Evolutionary conservation across 1,284 basidiomycete species (phyloP), one percentile per base, ranked within the genome.

Genomic region (Boletus semigastroideus): DNA sequence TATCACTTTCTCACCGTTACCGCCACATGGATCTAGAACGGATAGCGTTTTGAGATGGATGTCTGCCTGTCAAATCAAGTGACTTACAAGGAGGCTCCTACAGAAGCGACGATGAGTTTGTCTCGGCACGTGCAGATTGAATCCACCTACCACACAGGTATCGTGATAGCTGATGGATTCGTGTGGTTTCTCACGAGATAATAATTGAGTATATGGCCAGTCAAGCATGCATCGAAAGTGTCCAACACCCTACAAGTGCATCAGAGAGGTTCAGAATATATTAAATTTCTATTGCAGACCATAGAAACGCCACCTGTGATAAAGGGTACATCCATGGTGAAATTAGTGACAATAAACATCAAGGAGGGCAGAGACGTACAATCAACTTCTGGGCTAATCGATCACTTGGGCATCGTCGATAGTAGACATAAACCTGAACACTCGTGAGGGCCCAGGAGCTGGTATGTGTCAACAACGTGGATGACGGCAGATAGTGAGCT

Each of bases 401-500:
- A 59, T 84, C 82, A 31, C 61, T 70, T 2, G 69, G 63, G 25
- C 62, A 69, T 17, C 69, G 61, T 50, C 70, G 67, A 58, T 78
- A 83, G 62, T 79, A 84, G 12, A 75, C 71, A 54, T 74, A 80
- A 5, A 75, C 75, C 61, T 84, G 82, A 11, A 75, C 73, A 54
- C 76, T 80, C 9, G 80, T 82, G 1, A 83, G 65, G 5, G 82
- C 82, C 72, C 78, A 84, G 12, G 84, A 63, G 25, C 82, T 83
- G 52, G 13, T 37, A 44, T 41, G 22, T 9, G 3, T 39, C 17
- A 28, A 17, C 12, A 22, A 38, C 4, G 10, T 4, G 11, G 5
- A 25, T 4, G 10, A 40, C 33, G 12, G 9, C 16, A 19, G 31
- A 25, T 17, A 14, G 40, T n/a, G 41, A 10, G 20, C 50, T 9